Base-by-base conservation (phyloP, 208 protist genomes). In the Blastocrithidia nonstop region DNA sequence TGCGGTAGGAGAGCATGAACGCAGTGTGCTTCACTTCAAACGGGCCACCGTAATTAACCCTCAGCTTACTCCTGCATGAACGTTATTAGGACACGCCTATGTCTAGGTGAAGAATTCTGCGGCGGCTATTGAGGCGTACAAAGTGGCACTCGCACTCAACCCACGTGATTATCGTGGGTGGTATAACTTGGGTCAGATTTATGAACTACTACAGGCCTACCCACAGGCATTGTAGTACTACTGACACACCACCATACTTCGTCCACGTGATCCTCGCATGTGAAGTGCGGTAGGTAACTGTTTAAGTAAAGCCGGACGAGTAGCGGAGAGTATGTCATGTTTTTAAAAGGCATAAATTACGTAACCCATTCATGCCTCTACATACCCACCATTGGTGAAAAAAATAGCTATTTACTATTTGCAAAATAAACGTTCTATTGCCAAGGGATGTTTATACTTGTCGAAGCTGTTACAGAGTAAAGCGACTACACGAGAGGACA, bases 151-250 rank as follows among this genome's bases (percentile, higher is more conserved):
- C 1, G 81, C 94, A 33, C 74, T 96, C 26, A 88, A 96, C 58
- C 65, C 64, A 26, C 65, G 72, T 13, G 94, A 97, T 43, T 97
- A 96, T 58, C 73, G 95, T 38, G 93, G 93, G 5, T 97, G 92
- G 93, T 98, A 98, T 69, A 96, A 96, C 44, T 61, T 98, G 1
- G 96, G 95, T 3, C 95, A 98, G 57, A 85, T 96, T 1, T 98
- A 98, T 67, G 94, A 98, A 66, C 45, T 98, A 13, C 65, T 98
- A 7, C 75, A 96, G 57, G 71, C 95, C 53, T 93, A 88, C 23
- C 69, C 89, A 43, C 95, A 96, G 44, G 94, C 96, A 7, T 50
- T 95, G 0, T 97, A 97, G 66, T 98, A 98, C 57, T 98, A 96
- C 50, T 80, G 81, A 53, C 95, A 95, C 44, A 93, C 93, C 7